Evolutionary conservation across 2,329 filamentous ascomycete genomes (phyloP), one percentile per base, ranked within the genome.

Genomic region (Nemania sp.): DNA sequence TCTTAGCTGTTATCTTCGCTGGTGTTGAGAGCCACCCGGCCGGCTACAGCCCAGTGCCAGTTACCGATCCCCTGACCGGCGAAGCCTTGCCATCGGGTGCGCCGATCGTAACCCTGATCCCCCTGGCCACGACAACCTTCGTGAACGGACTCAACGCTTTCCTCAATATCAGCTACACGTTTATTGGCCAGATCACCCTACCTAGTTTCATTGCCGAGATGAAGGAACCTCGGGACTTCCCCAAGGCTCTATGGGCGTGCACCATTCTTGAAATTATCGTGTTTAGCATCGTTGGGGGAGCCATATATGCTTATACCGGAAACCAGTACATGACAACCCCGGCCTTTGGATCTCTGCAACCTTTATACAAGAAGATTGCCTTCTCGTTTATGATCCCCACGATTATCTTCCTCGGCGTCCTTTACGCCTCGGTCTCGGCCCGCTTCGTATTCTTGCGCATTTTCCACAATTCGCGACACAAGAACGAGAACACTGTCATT

Each of bases 311-410:
- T n/a, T 97, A 93, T 78, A 94, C 92, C 0, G 94, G 94, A 56
- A 94, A 91, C 61, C 91, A 97, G 77, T 97, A 97, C 83, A 93
- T 94, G 82, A 94, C 91, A 0, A 84, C 92, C 0, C 94, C 94
- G 0, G 94, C 94, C 0, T 98, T 98, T 73, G 94, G 93, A 11
- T 94, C 93, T 0, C 84, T 98, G 24, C 86, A 91, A 49, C 88
- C 92, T 54, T 84, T 91, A 1, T 96, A 91, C 82, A 94, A 96
- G 82, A 97, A 97, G 83, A 86, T 96, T 1, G 88, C 93, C 0
- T 98, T 97, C 80, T 94, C 92, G 13, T 97, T 98, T 83, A 97
- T 97, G 94, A 92, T 98, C 35, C 94, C 94, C 0, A 98, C 94
- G 0, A 86, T 98, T 72, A 93, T 98, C 77, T 98, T 98, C 83